Evolutionary conservation across 2,329 filamentous ascomycete genomes (phyloP), one percentile per base, ranked within the genome.

Genomic region (Mycosphaerella sp.): DNA sequence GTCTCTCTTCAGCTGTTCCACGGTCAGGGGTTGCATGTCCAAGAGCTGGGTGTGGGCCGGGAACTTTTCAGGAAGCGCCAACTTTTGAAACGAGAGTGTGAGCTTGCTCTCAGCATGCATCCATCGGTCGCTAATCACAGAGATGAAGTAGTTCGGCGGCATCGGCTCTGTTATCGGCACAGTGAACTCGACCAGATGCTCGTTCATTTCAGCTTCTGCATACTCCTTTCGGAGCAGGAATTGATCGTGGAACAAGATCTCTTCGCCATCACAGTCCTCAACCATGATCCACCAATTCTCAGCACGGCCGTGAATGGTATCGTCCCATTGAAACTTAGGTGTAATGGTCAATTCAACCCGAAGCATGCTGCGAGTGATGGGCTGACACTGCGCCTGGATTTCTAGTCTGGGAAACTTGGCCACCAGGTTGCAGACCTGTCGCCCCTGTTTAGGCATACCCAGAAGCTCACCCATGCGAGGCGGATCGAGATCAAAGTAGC

Each of bases 141-240:
- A 93, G 65, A 98, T 89, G 73, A 98, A 98, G 75, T 98, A 98
- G 71, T 98, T 95, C 0, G 95, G 93, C 11, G 93, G 93, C 87
- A 97, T 95, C 0, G 95, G 95, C 63, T 98, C 93, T 0, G 89
- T 91, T 62, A 98, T 95, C 0, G 93, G 88, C 2, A 97, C 92
- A 0, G 92, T 97, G 64, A 98, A 93, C 63, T 98, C 93, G 29
- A 98, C 86, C 9, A 96, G 74, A 71, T 98, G 93, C 73, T 97
- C 92, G 60, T 92, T 96, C 69, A 85, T 81, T 66, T 97, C 92
- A 1, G 86, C 80, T 56, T 83, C 76, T 4, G 90, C 91, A 67
- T 95, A 96, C 59, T 95, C 89, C 67, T 86, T 90, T 42, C 92
- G 87, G 26, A 98, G 79, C 39, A 97, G 77, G 71, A 98, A 97